Conservation (phyloP, 179 eudicot species). For the Spinacia oleracea region DNA sequence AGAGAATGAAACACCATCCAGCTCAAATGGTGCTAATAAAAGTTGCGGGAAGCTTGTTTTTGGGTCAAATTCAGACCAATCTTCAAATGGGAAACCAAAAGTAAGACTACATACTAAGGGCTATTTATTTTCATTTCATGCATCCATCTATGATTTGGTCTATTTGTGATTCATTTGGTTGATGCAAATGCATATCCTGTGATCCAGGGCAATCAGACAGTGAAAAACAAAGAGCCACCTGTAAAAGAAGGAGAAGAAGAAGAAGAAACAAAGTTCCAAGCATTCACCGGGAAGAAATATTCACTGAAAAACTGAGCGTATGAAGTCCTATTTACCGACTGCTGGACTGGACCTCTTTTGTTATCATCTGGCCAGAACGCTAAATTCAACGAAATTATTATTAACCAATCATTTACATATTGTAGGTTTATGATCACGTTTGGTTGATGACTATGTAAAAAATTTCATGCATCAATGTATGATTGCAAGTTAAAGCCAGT, state of each 20-base stretch:
- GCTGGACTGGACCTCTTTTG: conserved; percentile 8
- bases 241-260: conserved; percentile 30
- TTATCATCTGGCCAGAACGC: not conserved
- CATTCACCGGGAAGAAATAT: conserved; percentile 42
- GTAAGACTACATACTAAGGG: conserved; percentile 13
- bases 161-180: not conserved
- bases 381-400: not conserved
- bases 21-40: conserved; percentile 18
- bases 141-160: not conserved
- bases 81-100: conserved; percentile 26
- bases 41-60: conserved; percentile 35
- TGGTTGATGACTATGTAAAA: not conserved
- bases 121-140: not conserved
- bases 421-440: conserved; percentile 4
- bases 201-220: conserved; percentile 25
- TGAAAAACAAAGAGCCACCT: conserved; percentile 21
- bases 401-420: not conserved
- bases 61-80: conserved; percentile 30
- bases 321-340: conserved; percentile 11
- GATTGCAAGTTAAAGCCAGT: not conserved
- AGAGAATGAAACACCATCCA: conserved; percentile 30
- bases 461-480: not conserved
- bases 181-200: not conserved
- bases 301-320: conserved; percentile 29
- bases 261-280: conserved; percentile 41